Percentiles rank a stretch among this genome's conserved stretches.
Evolutionary conservation across 306 rosid species (phyloP).

Genomic region (Malus fusca): DNA sequence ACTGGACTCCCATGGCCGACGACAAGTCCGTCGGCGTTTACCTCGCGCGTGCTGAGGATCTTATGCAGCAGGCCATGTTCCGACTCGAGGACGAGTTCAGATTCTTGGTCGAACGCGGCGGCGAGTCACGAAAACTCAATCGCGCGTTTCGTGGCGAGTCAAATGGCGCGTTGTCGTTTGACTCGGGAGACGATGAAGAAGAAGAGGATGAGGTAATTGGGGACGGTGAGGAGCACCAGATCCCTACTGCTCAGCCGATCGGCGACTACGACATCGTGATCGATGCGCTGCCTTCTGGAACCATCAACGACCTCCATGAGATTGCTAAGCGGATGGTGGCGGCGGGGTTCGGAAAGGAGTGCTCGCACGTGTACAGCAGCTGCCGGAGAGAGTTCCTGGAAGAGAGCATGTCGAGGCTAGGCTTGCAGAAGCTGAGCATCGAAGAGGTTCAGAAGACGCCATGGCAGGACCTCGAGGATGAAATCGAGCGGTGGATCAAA

Average conservation of each 20-base stretch:
- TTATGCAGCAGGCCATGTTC: slow-evolving; percentile 86
- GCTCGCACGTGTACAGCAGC: slow-evolving; percentile 75
- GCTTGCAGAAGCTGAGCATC: slow-evolving; percentile 78
- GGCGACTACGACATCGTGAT: slow-evolving; percentile 64
- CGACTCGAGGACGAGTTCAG: slow-evolving; percentile 85
- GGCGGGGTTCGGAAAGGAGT: slow-evolving; percentile 84
- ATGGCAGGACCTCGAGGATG: slow-evolving; percentile 86
- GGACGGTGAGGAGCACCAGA: slow-evolving; percentile 30
- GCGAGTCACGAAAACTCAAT: slow-evolving; percentile 61
- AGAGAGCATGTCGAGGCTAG: slow-evolving; percentile 77
- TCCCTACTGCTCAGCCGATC: slow-evolving; percentile 74
- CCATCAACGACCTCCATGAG: slow-evolving; percentile 77
- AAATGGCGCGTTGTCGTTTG: slow-evolving; percentile 42
- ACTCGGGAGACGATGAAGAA: slow-evolving; percentile 62
- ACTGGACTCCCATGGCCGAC: slow-evolving; percentile 60
- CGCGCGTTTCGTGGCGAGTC: slow-evolving; percentile 43
- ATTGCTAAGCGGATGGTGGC: slow-evolving; percentile 91
- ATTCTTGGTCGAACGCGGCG: slow-evolving; percentile 83
- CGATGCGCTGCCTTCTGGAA: slow-evolving; percentile 78
- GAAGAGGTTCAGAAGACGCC: slow-evolving; percentile 83
- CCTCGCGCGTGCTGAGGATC: slow-evolving; percentile 66
- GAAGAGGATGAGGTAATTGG: slow-evolving; percentile 23
- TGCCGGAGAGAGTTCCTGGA: slow-evolving; percentile 83
- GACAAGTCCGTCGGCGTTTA: slow-evolving; percentile 55
- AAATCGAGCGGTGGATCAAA: slow-evolving; percentile 83